Base-by-base conservation (phyloP, 371 early-diverging fungal species). In the Blakeslea trispora region DNA sequence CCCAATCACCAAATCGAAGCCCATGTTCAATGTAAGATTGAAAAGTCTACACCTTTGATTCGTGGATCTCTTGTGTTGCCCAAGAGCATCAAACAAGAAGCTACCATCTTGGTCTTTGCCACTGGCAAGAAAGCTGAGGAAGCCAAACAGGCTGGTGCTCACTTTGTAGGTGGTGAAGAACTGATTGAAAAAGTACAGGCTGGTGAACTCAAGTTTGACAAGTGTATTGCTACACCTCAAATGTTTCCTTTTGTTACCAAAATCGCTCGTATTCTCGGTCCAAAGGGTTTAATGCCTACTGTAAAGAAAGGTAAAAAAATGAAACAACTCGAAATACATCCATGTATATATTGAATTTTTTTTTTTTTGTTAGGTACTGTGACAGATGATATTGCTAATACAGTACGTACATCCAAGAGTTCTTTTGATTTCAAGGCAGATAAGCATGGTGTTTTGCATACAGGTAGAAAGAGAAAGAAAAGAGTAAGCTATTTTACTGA, bases 211-310 rank as follows among this genome's bases (percentile, higher is more conserved):
- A 78, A 85, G 66, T 91, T 93, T 68, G 91, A 95, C 79, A 90
- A 89, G 71, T 86, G 92, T 70, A 77, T 93, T 60, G 82, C 92
- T 9, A 96, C 95, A 18, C 91, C 92, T 40, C 92, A 81, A 44
- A 91, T 95, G 91, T 86, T 92, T 67, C 92, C 94, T 23, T 70
- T 81, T 40, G 94, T 96, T 23, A 83, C 93, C 28, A 91, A 89
- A 67, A 89, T 97, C 65, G 97, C 96, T n/a, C 84, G 91, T 53
- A 69, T 92, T 22, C 72, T 97, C 63, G 97, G 97, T 61, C 96
- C 97, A 23, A 93, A 91, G 71, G 94, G 94, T 18, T 78, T 97
- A 55, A 96, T 97, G 97, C 97, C 97, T 13, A 94, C 92, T 28
- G 87, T 91, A 15, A 92, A 94, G 55, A 92, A 92, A 71, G 95